These are phyloP conservation scores for Asterochloris sp. DNA, from an alignment of 139 green algal species.

Conservation along the genomic window DNA sequence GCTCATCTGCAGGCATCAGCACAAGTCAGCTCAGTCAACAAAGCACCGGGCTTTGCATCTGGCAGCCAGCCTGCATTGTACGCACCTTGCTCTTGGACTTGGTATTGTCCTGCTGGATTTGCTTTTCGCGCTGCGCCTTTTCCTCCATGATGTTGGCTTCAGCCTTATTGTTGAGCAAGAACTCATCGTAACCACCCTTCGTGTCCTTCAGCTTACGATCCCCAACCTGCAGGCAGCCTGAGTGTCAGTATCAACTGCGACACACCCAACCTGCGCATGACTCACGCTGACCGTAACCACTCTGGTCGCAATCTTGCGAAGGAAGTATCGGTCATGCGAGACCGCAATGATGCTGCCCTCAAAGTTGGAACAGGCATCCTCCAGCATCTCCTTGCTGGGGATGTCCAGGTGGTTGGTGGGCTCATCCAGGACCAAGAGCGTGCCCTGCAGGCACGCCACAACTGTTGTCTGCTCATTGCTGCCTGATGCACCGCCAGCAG, in stretches of 20 bases:
- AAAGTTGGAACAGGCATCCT: conserved; percentile 90
- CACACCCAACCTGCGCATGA: neutral
- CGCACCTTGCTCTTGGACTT: conserved; percentile 87
- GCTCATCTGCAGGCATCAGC: too few species aligned
- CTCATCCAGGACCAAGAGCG: conserved; percentile 92
- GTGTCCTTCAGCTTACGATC: conserved; percentile 80
- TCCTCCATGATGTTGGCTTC: conserved; percentile 48
- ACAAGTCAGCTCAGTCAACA: too few species aligned
- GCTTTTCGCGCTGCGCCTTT: conserved; percentile 63
- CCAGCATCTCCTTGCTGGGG: conserved; percentile 96
- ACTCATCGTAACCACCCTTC: conserved; percentile 93
- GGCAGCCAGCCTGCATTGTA: too few species aligned
- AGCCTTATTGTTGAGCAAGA: conserved; percentile 79
- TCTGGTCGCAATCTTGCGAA: conserved; percentile 90
- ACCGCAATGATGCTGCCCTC: conserved; percentile 93
- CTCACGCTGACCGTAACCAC: conserved; percentile 54
- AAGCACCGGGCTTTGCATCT: too few species aligned
- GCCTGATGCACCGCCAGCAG: too few species aligned
- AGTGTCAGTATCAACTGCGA: too few species aligned
- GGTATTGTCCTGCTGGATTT: conserved; percentile 70
- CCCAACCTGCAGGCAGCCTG: conserved; percentile 56
- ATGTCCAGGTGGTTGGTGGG: conserved; percentile 99
- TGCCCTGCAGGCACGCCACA: conserved; percentile 39
- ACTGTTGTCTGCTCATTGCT: too few species aligned
- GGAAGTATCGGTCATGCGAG: conserved; percentile 97